A percentile compares a stretch with the other conserved stretches of the same genome.
These are phyloP conservation scores for Theobroma cacao DNA, from an alignment of 345 rosid genomes.

Conservation along the genomic window DNA sequence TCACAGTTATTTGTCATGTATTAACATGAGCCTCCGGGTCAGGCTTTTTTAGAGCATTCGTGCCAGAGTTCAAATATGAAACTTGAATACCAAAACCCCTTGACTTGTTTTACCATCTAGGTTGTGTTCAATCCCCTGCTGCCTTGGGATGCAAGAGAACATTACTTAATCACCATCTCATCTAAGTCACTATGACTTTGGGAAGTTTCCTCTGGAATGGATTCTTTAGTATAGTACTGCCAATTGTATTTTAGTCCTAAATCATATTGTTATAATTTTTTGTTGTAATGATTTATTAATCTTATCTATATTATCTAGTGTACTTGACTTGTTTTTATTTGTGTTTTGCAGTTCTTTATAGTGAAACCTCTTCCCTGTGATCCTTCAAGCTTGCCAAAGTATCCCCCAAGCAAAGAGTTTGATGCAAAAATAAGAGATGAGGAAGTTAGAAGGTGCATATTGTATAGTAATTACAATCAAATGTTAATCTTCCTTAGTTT, in stretches of 20 bases:
- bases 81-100: neutral
- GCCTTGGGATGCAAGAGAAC: neutral
- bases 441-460: slow-evolving; percentile 79
- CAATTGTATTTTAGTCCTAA: neutral
- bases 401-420: slow-evolving; percentile 96
- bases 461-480: neutral
- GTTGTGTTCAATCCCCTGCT: neutral
- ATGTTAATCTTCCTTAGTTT: neutral
- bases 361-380: slow-evolving; percentile 86
- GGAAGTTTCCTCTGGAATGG: neutral
- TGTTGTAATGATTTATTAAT: neutral
- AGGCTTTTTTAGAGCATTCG: neutral
- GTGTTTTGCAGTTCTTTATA: slow-evolving; percentile 64
- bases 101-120: neutral
- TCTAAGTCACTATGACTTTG: neutral
- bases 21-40: neutral
- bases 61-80: neutral
- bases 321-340: slow-evolving; percentile 22
- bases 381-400: slow-evolving; percentile 93
- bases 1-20: neutral
- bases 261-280: neutral
- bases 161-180: neutral
- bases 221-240: neutral
- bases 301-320: neutral
- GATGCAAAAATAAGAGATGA: slow-evolving; percentile 96